Evolutionary conservation across 352 stramenopile species (phyloP).

Genomic region (Phytophthora hibernalis): DNA sequence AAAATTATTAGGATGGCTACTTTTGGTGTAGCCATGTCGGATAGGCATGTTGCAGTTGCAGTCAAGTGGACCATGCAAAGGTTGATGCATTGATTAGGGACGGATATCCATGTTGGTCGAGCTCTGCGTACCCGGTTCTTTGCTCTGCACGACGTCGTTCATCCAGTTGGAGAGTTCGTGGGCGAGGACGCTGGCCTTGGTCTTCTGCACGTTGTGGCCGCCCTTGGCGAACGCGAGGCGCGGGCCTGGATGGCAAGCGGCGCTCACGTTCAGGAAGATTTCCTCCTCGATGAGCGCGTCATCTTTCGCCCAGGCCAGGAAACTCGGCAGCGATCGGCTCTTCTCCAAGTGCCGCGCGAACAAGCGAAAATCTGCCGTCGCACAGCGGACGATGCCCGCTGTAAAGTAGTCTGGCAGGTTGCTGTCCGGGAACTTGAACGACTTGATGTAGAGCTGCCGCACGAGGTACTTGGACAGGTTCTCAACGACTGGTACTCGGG

Average conservation of each 20-base stretch:
- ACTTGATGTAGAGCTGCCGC: slow-evolving; percentile 55
- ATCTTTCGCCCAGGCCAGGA: slow-evolving; percentile 68
- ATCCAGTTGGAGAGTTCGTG: slow-evolving; percentile 58
- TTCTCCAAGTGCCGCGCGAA: slow-evolving; percentile 42
- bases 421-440: slow-evolving; percentile 57
- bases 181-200: slow-evolving; percentile 51
- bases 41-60: slow-evolving; percentile 9
- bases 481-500: slow-evolving; percentile 20
- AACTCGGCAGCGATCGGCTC: slow-evolving; percentile 42
- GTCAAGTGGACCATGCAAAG: slow-evolving; percentile 7
- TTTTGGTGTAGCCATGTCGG: background rate
- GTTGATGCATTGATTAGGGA: slow-evolving; percentile 15
- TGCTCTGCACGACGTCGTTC: slow-evolving; percentile 29
- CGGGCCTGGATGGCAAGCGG: slow-evolving; percentile 35
- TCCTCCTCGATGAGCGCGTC: slow-evolving; percentile 69
- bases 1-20: slow-evolving; percentile 2
- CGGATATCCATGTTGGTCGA: slow-evolving; percentile 19
- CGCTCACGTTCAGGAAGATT: slow-evolving; percentile 53
- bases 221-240: slow-evolving; percentile 57
- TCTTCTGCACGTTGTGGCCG: slow-evolving; percentile 85
- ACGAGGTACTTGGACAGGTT: slow-evolving; percentile 34
- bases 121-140: slow-evolving; percentile 7
- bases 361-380: slow-evolving; percentile 52
- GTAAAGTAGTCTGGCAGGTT: slow-evolving; percentile 62
- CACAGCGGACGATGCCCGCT: slow-evolving; percentile 58